Evolutionary conservation across 495 filamentous ascomycete genomes (phyloP), one percentile per base, ranked within the genome.

Genomic region (Neurospora sp.): DNA sequence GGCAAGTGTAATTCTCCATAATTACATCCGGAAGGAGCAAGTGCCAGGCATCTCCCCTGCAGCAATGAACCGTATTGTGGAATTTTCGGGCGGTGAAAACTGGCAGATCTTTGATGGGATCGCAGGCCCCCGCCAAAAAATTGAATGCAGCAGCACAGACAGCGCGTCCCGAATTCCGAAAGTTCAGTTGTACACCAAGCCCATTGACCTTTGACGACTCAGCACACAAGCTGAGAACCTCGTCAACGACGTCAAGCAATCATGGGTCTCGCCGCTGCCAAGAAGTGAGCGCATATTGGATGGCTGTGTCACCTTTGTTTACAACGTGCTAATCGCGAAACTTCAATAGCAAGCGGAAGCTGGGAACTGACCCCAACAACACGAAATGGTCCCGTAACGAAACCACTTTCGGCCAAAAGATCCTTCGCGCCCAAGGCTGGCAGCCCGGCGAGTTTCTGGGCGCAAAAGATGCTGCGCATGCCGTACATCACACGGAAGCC

Each of bases 301-400:
- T 66, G 54, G 54, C 15, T 66, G 54, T 66, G 54, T 7, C 4
- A 3, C 34, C 21, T n/a, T 71, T 72, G 28, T 42, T 70, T 69
- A 71, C 70, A 36, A n/a, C 21, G 40, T 11, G 69, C 37, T 48
- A 13, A 24, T 66, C 28, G 36, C 19, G 10, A n/a, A 31, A 43
- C 39, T 70, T 37, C 42, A 75, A 54, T 73, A 98, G 95, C 80
- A 92, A 89, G 77, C 88, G 86, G 40, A 97, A 95, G 81, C 87
- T 98, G 70, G 91, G 92, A 69, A 83, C 90, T 77, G 95, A 99
- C 83, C 95, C 95, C 17, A 97, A 97, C 80, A 98, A 98, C 80
- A 97, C 92, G 38, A 88, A 88, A 83, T 99, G 95, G 95, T 88
- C 91, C 69, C 90, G 89, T 74, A 91, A 93, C 76, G 94, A 92